Percentiles rank a stretch among this genome's conserved stretches.
phyloP scores from a whole-genome alignment of 768 basidiomycete species.

The Auricularia sp. region DNA sequence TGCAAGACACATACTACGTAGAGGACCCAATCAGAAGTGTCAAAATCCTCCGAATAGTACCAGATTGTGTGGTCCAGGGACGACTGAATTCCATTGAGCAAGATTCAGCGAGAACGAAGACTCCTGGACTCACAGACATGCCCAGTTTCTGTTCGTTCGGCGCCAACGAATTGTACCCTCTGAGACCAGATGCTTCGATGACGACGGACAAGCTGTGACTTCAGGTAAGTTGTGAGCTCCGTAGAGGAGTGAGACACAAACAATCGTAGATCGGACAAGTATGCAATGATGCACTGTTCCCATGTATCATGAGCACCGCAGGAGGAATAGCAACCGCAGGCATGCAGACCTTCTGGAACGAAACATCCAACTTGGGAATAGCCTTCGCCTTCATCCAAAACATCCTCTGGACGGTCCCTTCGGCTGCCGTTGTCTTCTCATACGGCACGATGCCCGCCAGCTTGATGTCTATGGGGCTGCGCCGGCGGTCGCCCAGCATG shows the following conservation, averaged over 20 bases:
- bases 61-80: slow-evolving; percentile 72
- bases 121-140: slow-evolving; percentile 1
- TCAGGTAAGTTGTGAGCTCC: slow-evolving; percentile 30
- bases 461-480: slow-evolving; percentile 63
- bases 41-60: slow-evolving; percentile 70
- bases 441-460: slow-evolving; percentile 25
- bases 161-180: neutral
- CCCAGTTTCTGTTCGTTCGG: neutral
- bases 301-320: neutral
- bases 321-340: neutral
- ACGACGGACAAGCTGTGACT: slow-evolving; percentile 47
- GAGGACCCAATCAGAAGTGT: slow-evolving; percentile 73
- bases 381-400: slow-evolving; percentile 76
- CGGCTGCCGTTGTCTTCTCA: slow-evolving; percentile 25
- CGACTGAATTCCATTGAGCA: slow-evolving; percentile 31
- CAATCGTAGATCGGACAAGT: slow-evolving; percentile 74
- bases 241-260: slow-evolving; percentile 25
- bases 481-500: slow-evolving; percentile 35
- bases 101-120: neutral
- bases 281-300: slow-evolving; percentile 65
- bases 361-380: slow-evolving; percentile 53
- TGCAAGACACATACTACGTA: slow-evolving; percentile 46
- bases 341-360: slow-evolving; percentile 61
- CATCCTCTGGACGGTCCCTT: slow-evolving; percentile 46
- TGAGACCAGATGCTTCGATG: slow-evolving; percentile 1